Percentiles rank a stretch among this genome's conserved stretches.
Conservation (phyloP, 129 eudicot species). For the Saposhnikovia divaricata region DNA sequence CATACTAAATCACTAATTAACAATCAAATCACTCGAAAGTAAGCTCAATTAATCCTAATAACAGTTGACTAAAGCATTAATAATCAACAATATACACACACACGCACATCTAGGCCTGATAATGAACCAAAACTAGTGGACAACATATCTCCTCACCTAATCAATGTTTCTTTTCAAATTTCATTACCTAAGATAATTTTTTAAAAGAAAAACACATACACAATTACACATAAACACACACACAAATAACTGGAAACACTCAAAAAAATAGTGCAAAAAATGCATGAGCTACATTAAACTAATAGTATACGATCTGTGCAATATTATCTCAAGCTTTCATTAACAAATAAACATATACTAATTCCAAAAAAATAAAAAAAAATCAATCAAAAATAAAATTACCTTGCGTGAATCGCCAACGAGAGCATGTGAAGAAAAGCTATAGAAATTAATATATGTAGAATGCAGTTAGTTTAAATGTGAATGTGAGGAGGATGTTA, state of each 20-base stretch:
- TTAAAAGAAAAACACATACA: too few species aligned
- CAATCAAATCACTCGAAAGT: neutral
- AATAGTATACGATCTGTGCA: neutral
- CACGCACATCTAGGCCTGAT: neutral
- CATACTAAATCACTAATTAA: neutral
- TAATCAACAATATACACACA: neutral
- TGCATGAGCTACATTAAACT: constrained; percentile 1
- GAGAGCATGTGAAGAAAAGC: neutral
- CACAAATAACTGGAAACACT: neutral
- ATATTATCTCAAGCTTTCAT: neutral
- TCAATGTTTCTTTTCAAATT: neutral
- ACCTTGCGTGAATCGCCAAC: neutral
- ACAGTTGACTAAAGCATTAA: neutral
- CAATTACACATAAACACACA: too few species aligned
- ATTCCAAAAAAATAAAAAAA: neutral
- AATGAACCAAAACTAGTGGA: neutral
- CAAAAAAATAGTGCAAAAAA: neutral
- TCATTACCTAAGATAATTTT: neutral
- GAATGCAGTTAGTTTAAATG: neutral
- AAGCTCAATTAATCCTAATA: neutral
- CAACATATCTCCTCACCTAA: neutral
- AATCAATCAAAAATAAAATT: neutral
- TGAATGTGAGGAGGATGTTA: neutral
- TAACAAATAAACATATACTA: neutral
- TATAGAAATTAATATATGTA: too few species aligned